phyloP scores from a whole-genome alignment of 768 basidiomycete species.

The Auriscalpium microsporum region DNA sequence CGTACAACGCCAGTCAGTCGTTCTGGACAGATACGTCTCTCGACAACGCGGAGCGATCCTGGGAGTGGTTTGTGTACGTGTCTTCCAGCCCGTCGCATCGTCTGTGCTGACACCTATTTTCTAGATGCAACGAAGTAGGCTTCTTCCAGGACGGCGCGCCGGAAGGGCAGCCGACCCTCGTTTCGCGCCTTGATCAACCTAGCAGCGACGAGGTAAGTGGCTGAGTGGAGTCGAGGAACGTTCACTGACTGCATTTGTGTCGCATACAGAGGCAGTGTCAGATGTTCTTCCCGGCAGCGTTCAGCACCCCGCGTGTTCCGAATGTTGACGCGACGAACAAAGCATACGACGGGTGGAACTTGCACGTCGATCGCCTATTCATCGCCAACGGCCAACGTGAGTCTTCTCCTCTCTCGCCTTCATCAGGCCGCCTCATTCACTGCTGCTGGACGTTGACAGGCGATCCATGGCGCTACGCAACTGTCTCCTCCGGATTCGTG shows the following conservation, averaged over 20 bases:
- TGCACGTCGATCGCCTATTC: constrained; percentile 17
- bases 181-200: neutral
- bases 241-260: neutral
- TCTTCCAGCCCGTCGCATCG: neutral
- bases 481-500: constrained; percentile 15
- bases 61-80: constrained; percentile 59
- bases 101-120: neutral
- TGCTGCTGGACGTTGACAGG: neutral
- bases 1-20: constrained; percentile 28
- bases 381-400: constrained; percentile 14
- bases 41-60: constrained; percentile 51
- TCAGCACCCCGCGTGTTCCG: constrained; percentile 10
- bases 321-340: constrained; percentile 11
- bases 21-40: constrained; percentile 49
- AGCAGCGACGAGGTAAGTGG: constrained; percentile 1
- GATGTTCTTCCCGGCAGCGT: constrained; percentile 13
- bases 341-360: constrained; percentile 16
- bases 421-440: neutral
- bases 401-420: neutral
- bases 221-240: neutral
- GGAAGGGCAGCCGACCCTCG: neutral
- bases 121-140: constrained; percentile 64
- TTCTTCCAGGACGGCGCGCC: constrained; percentile 18
- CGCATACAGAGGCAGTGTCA: constrained; percentile 13
- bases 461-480: constrained; percentile 20